phyloP scores from a whole-genome alignment of 345 rosid genomes.

The Atalantia buxifolia region DNA sequence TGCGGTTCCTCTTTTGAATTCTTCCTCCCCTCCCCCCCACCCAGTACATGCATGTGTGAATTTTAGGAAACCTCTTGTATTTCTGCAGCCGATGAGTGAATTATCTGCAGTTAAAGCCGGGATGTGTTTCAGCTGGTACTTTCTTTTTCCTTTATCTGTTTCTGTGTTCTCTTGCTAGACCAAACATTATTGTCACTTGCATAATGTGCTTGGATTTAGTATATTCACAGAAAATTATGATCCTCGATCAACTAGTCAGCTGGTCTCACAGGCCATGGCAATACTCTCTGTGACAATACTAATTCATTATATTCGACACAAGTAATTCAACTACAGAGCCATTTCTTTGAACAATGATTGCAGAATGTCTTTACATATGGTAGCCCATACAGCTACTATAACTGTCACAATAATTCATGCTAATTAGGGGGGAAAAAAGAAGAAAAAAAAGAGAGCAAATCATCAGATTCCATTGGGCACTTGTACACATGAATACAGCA shows the following conservation, averaged over 20 bases:
- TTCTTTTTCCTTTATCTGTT: not conserved
- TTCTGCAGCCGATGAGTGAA: conserved; percentile 12
- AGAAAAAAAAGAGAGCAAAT: not conserved
- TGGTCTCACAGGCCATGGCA: not conserved
- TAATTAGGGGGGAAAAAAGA: not conserved
- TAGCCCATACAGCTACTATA: conserved; percentile 31
- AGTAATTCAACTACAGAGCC: conserved; percentile 2
- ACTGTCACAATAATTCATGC: conserved; percentile 22
- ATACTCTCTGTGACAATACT: not conserved
- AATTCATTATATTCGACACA: not conserved
- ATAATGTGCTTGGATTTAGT: not conserved
- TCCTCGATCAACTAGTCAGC: not conserved
- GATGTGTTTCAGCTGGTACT: not conserved
- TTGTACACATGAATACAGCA: conserved; percentile 24
- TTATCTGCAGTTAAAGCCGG: not conserved
- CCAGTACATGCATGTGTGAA: conserved; percentile 1
- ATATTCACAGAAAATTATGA: not conserved
- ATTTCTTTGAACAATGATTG: conserved; percentile 24
- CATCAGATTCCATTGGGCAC: conserved; percentile 12
- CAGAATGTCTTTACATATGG: conserved; percentile 25
- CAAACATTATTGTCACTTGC: not conserved
- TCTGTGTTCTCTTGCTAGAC: not conserved
- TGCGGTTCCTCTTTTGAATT: not conserved
- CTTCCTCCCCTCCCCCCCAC: no score
- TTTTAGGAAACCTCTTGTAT: not conserved